These are phyloP conservation scores for Rhodotorula sp. DNA, from an alignment of 1,284 basidiomycete species.

Conservation along the genomic window DNA sequence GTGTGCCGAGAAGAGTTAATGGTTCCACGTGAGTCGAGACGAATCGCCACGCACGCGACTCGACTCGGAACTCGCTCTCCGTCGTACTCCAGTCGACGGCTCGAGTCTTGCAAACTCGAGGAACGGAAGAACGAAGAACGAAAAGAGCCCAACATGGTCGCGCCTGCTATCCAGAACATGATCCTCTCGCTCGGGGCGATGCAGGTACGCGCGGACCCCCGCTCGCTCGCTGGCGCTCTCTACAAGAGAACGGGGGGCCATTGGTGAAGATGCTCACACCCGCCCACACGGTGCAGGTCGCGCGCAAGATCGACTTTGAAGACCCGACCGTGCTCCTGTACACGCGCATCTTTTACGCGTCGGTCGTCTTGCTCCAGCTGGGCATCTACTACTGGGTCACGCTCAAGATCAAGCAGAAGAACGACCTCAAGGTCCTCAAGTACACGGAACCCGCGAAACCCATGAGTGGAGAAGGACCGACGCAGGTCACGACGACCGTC, in stretches of 20 bases:
- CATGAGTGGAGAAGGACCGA: constrained; percentile 56
- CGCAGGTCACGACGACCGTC: constrained; percentile 87
- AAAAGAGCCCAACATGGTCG: constrained; percentile 42
- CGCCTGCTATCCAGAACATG: constrained; percentile 62
- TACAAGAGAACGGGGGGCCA: background rate
- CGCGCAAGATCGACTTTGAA: constrained; percentile 86
- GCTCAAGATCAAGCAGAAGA: constrained; percentile 82
- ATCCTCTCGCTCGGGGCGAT: constrained; percentile 84
- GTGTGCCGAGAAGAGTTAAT: background rate
- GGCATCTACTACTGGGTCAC: constrained; percentile 74
- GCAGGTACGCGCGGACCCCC: constrained; percentile 58
- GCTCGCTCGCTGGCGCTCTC: constrained; percentile 47
- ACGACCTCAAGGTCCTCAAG: constrained; percentile 92
- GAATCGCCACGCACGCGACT: too few relatives aligned
- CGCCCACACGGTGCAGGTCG: constrained; percentile 55
- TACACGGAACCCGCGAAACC: constrained; percentile 61
- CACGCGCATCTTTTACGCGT: constrained; percentile 79
- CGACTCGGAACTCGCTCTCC: too few relatives aligned
- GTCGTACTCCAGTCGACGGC: too few relatives aligned
- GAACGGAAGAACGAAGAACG: background rate
- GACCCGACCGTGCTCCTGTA: constrained; percentile 79
- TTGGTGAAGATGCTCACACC: too few relatives aligned
- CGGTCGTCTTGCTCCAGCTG: constrained; percentile 68
- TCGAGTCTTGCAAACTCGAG: background rate
- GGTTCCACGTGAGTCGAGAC: background rate